Percentiles rank a stretch among this genome's conserved stretches.
Evolutionary conservation across 2,329 filamentous ascomycete species (phyloP).

Genomic region (Didymella keratinophila): DNA sequence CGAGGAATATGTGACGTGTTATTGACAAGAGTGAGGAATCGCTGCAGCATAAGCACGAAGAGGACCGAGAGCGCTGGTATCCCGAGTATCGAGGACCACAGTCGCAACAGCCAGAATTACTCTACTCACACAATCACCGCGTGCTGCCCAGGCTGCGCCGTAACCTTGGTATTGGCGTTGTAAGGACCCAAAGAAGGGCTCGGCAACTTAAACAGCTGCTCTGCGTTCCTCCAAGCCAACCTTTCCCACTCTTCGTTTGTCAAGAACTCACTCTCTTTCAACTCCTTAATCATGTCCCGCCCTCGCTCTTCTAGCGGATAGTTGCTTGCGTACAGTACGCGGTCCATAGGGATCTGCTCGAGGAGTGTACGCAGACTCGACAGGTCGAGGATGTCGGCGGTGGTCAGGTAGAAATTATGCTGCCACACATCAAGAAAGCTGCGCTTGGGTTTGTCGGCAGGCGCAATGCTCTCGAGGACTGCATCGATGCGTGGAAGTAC

Average conservation of each 20-base stretch:
- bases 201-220: constrained; percentile 39
- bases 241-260: constrained; percentile 58
- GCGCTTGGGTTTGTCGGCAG: constrained; percentile 31
- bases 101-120: neutral
- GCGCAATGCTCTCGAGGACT: constrained; percentile 31
- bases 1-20: too few relatives aligned
- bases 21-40: too few relatives aligned
- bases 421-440: constrained; percentile 61
- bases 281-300: constrained; percentile 57
- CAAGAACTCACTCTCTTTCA: constrained; percentile 60
- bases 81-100: neutral
- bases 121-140: neutral
- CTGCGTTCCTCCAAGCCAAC: constrained; percentile 62
- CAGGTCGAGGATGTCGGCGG: constrained; percentile 62
- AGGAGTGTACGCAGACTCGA: constrained; percentile 56
- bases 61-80: too few relatives aligned
- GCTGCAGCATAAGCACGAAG: too few relatives aligned
- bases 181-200: constrained; percentile 3
- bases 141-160: constrained; percentile 11
- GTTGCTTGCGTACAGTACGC: constrained; percentile 65
- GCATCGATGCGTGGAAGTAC: constrained; percentile 59
- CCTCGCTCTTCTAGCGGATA: constrained; percentile 65
- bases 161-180: neutral
- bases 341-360: constrained; percentile 58
- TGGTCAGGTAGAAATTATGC: constrained; percentile 66